Base-by-base conservation (phyloP, 2,329 filamentous ascomycete species). In the Tympanopsis confertula region DNA sequence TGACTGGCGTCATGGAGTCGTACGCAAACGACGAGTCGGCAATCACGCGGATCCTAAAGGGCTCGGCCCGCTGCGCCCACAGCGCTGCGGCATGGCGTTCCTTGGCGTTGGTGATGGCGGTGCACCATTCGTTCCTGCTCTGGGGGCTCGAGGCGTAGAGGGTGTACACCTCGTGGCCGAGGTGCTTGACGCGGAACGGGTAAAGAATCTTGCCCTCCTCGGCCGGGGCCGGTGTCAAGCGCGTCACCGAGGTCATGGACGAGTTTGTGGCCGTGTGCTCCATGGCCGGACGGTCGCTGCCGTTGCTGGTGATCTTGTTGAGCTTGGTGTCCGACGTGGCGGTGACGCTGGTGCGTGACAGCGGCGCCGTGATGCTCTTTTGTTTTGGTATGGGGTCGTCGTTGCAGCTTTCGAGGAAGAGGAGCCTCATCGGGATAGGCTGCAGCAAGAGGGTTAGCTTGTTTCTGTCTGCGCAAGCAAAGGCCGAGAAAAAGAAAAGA, bases 361-460 rank as follows among this genome's bases (percentile, higher is more conserved):
- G 53, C 2, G 75, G 74, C 2, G 74, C 68, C 2, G 79, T 75
- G 38, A 89, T 74, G 30, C 84, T 79, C 54, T 87, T 88, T 48
- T 76, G 71, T 55, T 91, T 94, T 39, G 88, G 74, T 4, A 96
- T 83, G 0, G 91, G 80, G 45, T 94, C 86, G 46, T 98, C 93
- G 46, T 89, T 86, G 47, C 85, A 81, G 55, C 85, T 94, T 58
- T 98, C 93, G 1, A 98, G 68, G 37, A 94, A 85, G 19, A 98
- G 68, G 2, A 98, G 68, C 48, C 94, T 88, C 89, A 98, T 98
- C 0, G 91, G 91, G 44, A 98, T 95, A 5, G 84, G 86, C 66
- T 82, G 39, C 32, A 7, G 22, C 42, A 38, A 44, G 51, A 59
- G 36, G 22, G 36, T 17, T 33, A 14, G 22, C 24, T 32, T 26